phyloP scores from a whole-genome alignment of 106 monocot genomes.

The Amphibolis antarctica region DNA sequence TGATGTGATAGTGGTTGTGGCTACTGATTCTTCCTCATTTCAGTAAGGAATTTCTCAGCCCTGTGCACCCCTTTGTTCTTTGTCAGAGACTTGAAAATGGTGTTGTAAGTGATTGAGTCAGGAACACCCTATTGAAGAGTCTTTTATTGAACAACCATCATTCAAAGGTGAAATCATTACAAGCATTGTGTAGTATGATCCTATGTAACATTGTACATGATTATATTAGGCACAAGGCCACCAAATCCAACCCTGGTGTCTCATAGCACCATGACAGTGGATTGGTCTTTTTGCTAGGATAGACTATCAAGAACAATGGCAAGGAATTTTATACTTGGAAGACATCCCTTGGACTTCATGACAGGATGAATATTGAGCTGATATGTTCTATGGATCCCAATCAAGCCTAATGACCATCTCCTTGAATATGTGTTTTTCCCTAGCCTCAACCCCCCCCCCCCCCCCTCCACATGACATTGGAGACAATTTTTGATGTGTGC shows the following conservation, averaged over 20 bases:
- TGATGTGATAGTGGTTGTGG: conserved; percentile 13
- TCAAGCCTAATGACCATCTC: conserved; percentile 66
- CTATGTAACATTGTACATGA: conserved; percentile 51
- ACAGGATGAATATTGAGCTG: conserved; percentile 59
- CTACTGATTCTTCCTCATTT: conserved; percentile 80
- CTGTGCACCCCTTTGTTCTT: conserved; percentile 33
- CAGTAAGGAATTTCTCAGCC: conserved; percentile 37
- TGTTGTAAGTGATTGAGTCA: conserved; percentile 40
- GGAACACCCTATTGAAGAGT: conserved; percentile 59
- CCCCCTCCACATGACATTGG: conserved; percentile 56
- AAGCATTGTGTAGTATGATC: conserved; percentile 32
- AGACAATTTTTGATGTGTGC: conserved; percentile 30
- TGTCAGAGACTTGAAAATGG: conserved; percentile 55
- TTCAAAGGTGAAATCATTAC: conserved; percentile 16
- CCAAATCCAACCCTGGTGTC: conserved; percentile 44
- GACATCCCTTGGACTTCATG: conserved; percentile 53
- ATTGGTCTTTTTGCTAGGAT: conserved; percentile 20
- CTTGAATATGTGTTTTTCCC: conserved; percentile 54
- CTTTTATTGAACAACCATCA: conserved; percentile 49
- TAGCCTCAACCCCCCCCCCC: conserved; percentile 37
- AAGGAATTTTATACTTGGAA: conserved; percentile 66
- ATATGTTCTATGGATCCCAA: conserved; percentile 39
- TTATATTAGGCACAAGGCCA: conserved; percentile 34
- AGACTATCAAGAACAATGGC: conserved; percentile 36
- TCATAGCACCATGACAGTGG: conserved; percentile 39